Evolutionary conservation across 2,329 filamentous ascomycete species (phyloP).

Genomic region (Alternaria conjuncta): DNA sequence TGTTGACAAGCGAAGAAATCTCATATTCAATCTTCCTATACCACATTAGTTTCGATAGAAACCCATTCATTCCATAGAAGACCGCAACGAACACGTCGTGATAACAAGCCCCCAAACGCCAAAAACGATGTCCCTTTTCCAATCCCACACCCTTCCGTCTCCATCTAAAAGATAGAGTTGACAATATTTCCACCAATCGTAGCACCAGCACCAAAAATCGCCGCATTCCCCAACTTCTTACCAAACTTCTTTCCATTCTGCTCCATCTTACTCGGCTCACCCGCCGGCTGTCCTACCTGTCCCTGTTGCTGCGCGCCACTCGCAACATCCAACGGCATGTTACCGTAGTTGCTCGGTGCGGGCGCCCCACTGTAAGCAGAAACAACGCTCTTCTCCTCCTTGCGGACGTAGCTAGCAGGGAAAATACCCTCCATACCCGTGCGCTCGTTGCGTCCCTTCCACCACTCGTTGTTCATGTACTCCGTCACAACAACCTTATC

Average conservation of each 20-base stretch:
- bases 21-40: neutral
- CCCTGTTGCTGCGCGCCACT: constrained; percentile 54
- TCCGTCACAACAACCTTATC: constrained; percentile 82
- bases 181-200: constrained; percentile 90
- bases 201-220: constrained; percentile 91
- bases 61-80: neutral
- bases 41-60: neutral
- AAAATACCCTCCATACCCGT: constrained; percentile 91
- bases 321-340: constrained; percentile 78
- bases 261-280: constrained; percentile 67
- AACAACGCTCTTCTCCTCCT: constrained; percentile 66
- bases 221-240: constrained; percentile 86
- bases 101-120: neutral
- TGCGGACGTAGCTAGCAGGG: constrained; percentile 83
- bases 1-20: neutral
- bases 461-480: constrained; percentile 98
- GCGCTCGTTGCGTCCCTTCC: constrained; percentile 85
- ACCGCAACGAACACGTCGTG: neutral
- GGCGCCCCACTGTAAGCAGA: constrained; percentile 44
- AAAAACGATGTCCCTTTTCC: too few species aligned
- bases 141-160: too few species aligned
- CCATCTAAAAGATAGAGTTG: constrained; percentile 33
- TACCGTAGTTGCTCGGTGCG: constrained; percentile 67
- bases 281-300: constrained; percentile 35
- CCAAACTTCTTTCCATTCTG: constrained; percentile 92